Conservation (phyloP, 140 eudicot genomes). For the Senecio squalidus region DNA sequence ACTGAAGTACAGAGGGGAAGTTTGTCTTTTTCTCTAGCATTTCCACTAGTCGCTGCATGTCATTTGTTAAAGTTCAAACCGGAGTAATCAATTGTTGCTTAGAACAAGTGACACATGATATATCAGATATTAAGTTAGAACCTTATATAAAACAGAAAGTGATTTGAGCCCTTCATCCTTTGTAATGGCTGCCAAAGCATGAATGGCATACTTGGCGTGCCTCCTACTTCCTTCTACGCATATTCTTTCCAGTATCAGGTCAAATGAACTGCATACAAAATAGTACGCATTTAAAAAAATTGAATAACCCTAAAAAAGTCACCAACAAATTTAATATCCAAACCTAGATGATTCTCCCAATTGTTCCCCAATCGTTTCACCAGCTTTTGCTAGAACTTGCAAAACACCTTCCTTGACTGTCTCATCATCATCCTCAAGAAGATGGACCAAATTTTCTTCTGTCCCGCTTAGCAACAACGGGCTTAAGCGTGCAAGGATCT, state of each 20-base stretch:
- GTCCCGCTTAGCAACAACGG: constrained; percentile 69
- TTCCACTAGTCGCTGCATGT: constrained; percentile 80
- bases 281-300: not conserved
- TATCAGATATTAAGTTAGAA: constrained; percentile 14
- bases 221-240: constrained; percentile 90
- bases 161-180: constrained; percentile 95
- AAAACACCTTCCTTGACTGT: constrained; percentile 81
- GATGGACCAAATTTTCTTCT: constrained; percentile 69
- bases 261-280: constrained; percentile 65
- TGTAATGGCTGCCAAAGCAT: constrained; percentile 87
- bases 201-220: constrained; percentile 96
- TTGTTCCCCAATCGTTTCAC: constrained; percentile 82
- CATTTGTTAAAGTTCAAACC: constrained; percentile 13
- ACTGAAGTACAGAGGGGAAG: constrained; percentile 89
- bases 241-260: constrained; percentile 81
- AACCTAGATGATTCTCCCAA: constrained; percentile 89
- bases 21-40: constrained; percentile 72
- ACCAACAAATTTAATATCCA: not conserved
- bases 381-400: constrained; percentile 85
- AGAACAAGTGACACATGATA: constrained; percentile 1
- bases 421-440: constrained; percentile 89
- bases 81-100: not conserved
- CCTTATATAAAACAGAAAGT: constrained; percentile 95
- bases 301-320: not conserved
- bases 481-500: constrained; percentile 81